phyloP scores from a whole-genome alignment of 148 eudicot genomes.

The Rhododendron griersonianum region DNA sequence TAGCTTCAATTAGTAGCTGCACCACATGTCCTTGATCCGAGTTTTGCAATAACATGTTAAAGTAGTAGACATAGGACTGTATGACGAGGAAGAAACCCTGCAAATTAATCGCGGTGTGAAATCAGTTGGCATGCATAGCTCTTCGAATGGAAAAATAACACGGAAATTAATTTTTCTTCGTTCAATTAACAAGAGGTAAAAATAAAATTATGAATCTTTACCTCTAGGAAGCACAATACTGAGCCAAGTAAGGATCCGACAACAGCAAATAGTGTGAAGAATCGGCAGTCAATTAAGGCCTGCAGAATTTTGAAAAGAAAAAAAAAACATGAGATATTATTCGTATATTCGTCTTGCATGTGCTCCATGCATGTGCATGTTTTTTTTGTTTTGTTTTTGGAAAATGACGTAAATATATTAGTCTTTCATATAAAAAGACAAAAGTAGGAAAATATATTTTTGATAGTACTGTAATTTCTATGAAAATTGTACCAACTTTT shows the following conservation, averaged over 20 bases:
- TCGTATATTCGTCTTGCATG: not conserved
- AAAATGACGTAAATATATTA: not conserved
- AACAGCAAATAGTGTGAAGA: constrained; percentile 60
- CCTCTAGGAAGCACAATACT: constrained; percentile 67
- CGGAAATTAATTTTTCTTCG: not conserved
- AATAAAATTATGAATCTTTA: constrained; percentile 11
- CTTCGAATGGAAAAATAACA: not conserved
- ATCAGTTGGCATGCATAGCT: not conserved
- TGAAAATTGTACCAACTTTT: too few species aligned
- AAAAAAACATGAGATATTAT: not conserved
- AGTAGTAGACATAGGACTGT: constrained; percentile 52
- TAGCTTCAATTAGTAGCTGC: constrained; percentile 46
- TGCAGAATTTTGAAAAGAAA: constrained; percentile 17
- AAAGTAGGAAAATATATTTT: too few species aligned
- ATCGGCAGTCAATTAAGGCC: constrained; percentile 61
- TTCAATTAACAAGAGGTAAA: not conserved
- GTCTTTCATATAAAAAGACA: too few species aligned
- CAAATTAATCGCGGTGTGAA: not conserved
- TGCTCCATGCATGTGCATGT: not conserved
- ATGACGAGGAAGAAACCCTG: constrained; percentile 51
- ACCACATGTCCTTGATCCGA: constrained; percentile 35
- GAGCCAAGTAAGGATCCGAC: constrained; percentile 74
- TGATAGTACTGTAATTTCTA: too few species aligned
- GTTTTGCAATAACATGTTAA: constrained; percentile 32
- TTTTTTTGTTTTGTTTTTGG: not conserved